Base-by-base conservation (phyloP, 2,329 filamentous ascomycete species). In the Pochonia chlamydosporia region DNA sequence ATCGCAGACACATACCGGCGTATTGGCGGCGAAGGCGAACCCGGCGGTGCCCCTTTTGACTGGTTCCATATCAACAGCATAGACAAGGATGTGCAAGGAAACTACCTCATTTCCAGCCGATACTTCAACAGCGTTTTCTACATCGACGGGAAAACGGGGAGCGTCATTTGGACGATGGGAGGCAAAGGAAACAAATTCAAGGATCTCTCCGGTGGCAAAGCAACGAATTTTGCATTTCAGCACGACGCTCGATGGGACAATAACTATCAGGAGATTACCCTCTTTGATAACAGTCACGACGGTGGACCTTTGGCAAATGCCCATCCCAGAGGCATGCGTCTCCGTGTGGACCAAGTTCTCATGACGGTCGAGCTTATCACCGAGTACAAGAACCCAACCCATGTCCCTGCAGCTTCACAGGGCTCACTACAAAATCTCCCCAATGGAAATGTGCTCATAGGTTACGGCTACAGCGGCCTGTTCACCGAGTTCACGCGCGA, bases 231-330 rank as follows among this genome's bases (percentile, higher is more conserved):
- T 49, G 68, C 68, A 2, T 77, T 69, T 55, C 75, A 79, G 54
- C 74, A 78, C 52, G 68, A 79, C 54, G 74, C 71, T 2, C 68
- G 67, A 43, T 75, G 55, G 42, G 58, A 56, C 5, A 65, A 69
- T 3, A 65, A 74, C 44, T 41, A 44, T 35, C 20, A 13, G 3
- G 75, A 75, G 4, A 67, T 79, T 44, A 74, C 74, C 1, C 62
- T 80, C 33, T 79, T 73, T 54, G 75, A 80, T 56, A 80, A 79
- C 59, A 59, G 56, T 31, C 72, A 69, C 24, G 71, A 75, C 48
- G 71, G 67, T 14, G 53, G 39, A 55, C 49, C 28, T 63, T 63
- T n/a, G 49, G 20, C 66, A 61, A 14, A 69, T 63, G 41, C 46
- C 0, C 41, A 40, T 3, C 45, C 72, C 69, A 30, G 49, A 3